Conservation (phyloP, 2,329 filamentous ascomycete species). For the Pseudogymnoascus sp. region DNA sequence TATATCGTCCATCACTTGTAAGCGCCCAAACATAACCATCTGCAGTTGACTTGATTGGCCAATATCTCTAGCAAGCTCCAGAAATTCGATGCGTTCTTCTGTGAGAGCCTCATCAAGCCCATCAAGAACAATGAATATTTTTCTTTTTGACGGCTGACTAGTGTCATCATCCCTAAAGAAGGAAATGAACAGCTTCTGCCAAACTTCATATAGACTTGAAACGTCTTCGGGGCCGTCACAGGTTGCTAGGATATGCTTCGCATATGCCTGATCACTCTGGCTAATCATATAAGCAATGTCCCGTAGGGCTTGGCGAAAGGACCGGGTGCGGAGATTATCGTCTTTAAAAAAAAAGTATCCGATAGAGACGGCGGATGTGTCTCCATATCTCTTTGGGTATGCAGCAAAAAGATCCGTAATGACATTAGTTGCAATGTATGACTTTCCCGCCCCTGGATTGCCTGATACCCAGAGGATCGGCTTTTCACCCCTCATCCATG, state of each 20-base stretch:
- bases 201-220: neutral
- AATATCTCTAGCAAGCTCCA: neutral
- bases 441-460: neutral
- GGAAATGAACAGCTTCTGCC: neutral
- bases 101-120: neutral
- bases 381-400: neutral
- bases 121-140: neutral
- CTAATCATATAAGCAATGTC: constrained; percentile 1
- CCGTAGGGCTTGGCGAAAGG: neutral
- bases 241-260: neutral
- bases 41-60: neutral
- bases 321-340: neutral
- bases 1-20: neutral
- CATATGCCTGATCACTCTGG: neutral
- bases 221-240: neutral
- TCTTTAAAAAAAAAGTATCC: neutral
- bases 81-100: neutral
- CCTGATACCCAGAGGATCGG: neutral
- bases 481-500: neutral
- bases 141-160: neutral
- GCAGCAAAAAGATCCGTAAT: neutral
- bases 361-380: neutral
- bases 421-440: neutral
- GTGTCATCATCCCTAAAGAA: neutral
- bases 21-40: neutral